Conservation (phyloP, 495 filamentous ascomycete genomes). For the Hyaloscypha variabilis region DNA sequence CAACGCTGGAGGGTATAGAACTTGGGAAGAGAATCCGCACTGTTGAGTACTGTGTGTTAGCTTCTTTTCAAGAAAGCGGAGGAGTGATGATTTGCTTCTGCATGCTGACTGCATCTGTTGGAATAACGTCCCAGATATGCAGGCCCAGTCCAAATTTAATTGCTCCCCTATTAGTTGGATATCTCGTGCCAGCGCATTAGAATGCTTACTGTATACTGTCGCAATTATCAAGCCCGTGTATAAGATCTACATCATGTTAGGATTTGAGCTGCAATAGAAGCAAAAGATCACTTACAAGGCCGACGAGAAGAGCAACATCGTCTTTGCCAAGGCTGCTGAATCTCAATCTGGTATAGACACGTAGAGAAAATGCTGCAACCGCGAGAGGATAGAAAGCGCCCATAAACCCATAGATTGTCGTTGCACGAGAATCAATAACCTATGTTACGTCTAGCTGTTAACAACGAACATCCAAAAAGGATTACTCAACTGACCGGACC, state of each 20-base stretch:
- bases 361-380: neutral
- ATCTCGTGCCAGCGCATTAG: no score
- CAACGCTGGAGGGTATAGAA: neutral
- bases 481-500: no score
- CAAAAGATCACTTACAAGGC: no score
- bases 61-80: neutral
- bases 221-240: no score
- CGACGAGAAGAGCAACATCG: neutral
- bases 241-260: no score
- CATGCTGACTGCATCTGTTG: slow-evolving; percentile 4
- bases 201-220: no score
- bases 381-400: slow-evolving; percentile 4
- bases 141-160: slow-evolving; percentile 5
- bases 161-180: neutral
- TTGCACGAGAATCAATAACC: neutral
- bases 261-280: no score
- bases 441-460: no score
- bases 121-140: slow-evolving; percentile 6
- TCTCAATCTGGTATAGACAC: neutral
- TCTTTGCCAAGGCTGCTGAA: slow-evolving; percentile 1
- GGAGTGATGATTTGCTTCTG: neutral
- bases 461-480: no score
- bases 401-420: slow-evolving; percentile 5
- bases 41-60: neutral
- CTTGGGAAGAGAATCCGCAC: slow-evolving; percentile 1